Conservation (phyloP, 768 basidiomycete species). For the Paxillus ammoniavirescens region DNA sequence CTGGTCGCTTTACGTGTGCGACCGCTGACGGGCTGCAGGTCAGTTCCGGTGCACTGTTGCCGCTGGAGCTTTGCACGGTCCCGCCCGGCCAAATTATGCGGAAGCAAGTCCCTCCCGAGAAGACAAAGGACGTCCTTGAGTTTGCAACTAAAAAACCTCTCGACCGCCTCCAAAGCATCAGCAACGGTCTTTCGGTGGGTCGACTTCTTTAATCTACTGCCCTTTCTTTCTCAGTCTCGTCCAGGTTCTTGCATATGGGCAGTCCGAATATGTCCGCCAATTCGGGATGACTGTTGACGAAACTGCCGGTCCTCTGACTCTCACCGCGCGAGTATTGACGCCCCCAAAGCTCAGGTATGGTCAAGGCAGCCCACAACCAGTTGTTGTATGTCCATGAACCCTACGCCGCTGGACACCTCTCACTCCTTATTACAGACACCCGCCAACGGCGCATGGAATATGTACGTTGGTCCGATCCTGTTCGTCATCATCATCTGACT, state of each 20-base stretch:
- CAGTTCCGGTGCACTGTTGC: slow-evolving; percentile 58
- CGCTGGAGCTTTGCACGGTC: slow-evolving; percentile 66
- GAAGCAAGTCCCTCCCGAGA: slow-evolving; percentile 68
- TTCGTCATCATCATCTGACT: slow-evolving; percentile 2
- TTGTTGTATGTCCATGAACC: slow-evolving; percentile 44
- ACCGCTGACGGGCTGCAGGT: slow-evolving; percentile 41
- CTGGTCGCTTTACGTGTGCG: slow-evolving; percentile 8
- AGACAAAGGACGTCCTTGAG: slow-evolving; percentile 57
- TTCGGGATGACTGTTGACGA: slow-evolving; percentile 68
- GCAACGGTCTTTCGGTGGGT: slow-evolving; percentile 50
- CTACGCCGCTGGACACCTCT: neutral
- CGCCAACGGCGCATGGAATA: slow-evolving; percentile 74
- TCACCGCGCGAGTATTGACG: slow-evolving; percentile 61
- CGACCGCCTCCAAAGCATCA: slow-evolving; percentile 56
- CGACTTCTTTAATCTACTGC: neutral
- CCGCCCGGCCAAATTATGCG: slow-evolving; percentile 67
- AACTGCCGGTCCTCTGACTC: slow-evolving; percentile 47
- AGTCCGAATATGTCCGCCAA: slow-evolving; percentile 71
- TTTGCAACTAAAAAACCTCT: slow-evolving; percentile 66
- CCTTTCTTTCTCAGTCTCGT: neutral
- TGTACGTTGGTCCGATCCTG: slow-evolving; percentile 39
- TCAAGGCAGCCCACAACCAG: slow-evolving; percentile 48
- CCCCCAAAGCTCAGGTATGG: slow-evolving; percentile 72
- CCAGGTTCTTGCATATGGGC: slow-evolving; percentile 64
- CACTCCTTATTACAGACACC: slow-evolving; percentile 43